Evolutionary conservation across 2,329 filamentous ascomycete genomes (phyloP).

Genomic region (Cercospora janseana): DNA sequence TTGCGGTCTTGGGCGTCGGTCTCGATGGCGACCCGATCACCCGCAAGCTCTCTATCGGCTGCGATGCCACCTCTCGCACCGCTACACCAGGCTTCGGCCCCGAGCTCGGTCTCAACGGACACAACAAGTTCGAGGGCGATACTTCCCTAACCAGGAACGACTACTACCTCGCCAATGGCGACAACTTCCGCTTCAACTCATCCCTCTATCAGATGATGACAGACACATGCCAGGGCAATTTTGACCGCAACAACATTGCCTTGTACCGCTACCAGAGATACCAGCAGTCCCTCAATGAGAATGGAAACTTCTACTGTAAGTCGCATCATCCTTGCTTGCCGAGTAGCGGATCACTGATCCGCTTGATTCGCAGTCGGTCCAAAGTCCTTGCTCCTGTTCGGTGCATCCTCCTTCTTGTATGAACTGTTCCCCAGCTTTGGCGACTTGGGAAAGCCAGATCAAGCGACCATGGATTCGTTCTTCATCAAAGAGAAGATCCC

Average conservation of each 20-base stretch:
- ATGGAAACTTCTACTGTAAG: constrained; percentile 43
- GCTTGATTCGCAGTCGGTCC: constrained; percentile 34
- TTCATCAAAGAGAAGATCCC: constrained; percentile 46
- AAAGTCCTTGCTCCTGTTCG: constrained; percentile 41
- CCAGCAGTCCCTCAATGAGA: constrained; percentile 40
- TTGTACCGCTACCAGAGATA: constrained; percentile 44
- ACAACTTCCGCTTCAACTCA: constrained; percentile 44
- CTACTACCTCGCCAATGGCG: constrained; percentile 40
- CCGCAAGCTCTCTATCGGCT: constrained; percentile 45
- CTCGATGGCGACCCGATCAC: constrained; percentile 45
- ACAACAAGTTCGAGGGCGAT: constrained; percentile 48
- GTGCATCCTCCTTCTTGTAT: constrained; percentile 48
- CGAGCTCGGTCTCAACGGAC: constrained; percentile 45
- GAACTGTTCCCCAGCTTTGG: constrained; percentile 41
- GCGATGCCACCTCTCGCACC: constrained; percentile 45
- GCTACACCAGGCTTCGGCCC: constrained; percentile 39
- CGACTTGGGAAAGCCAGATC: constrained; percentile 15
- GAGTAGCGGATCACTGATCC: background rate
- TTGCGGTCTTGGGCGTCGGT: constrained; percentile 43
- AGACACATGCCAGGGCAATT: constrained; percentile 35
- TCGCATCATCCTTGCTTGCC: too few species aligned
- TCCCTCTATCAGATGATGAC: constrained; percentile 45
- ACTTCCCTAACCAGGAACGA: constrained; percentile 46
- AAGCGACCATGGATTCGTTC: constrained; percentile 35
- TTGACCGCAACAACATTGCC: constrained; percentile 41